phyloP scores from a whole-genome alignment of 805 yeast genomes.

The Metschnikowia picachoensis region DNA sequence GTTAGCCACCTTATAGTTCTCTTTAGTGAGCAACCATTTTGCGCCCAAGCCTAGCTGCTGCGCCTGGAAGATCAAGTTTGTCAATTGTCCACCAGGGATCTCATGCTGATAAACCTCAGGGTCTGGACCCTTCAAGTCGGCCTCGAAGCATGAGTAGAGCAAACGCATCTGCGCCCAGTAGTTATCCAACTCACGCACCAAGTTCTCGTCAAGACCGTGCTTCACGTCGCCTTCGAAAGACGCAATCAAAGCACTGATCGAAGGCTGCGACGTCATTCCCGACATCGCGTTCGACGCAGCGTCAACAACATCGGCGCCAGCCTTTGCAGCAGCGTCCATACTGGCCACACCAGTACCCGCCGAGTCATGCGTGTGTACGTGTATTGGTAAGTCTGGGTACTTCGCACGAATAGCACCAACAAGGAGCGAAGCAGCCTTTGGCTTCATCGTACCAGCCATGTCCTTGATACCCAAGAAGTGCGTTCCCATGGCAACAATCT shows the following conservation, averaged over 20 bases:
- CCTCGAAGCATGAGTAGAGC: slow-evolving; percentile 94
- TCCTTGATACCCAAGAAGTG: slow-evolving; percentile 97
- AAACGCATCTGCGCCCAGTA: slow-evolving; percentile 99
- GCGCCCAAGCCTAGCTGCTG: slow-evolving; percentile 97
- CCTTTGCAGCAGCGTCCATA: slow-evolving; percentile 88
- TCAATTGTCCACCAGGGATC: slow-evolving; percentile 99
- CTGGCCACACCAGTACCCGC: slow-evolving; percentile 99
- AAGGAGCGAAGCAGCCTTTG: slow-evolving; percentile 82
- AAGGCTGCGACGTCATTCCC: slow-evolving; percentile 98
- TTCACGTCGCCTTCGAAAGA: slow-evolving; percentile 83
- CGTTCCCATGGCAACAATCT: slow-evolving; percentile 90
- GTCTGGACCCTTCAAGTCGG: slow-evolving; percentile 98
- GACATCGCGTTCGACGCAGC: slow-evolving; percentile 97
- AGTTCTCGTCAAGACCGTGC: slow-evolving; percentile 62
- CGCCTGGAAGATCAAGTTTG: slow-evolving; percentile 97
- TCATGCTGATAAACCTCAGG: slow-evolving; percentile 98
- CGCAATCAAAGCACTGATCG: slow-evolving; percentile 87
- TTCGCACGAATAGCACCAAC: slow-evolving; percentile 76
- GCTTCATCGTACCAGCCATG: slow-evolving; percentile 99
- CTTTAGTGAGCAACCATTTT: slow-evolving; percentile 95
- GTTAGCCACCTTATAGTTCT: slow-evolving; percentile 90
- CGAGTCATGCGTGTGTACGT: slow-evolving; percentile 98
- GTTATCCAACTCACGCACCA: slow-evolving; percentile 79
- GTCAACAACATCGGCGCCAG: slow-evolving; percentile 98
- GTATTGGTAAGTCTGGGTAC: slow-evolving; percentile 94